Evolutionary conservation across 768 basidiomycete genomes (phyloP).

Genomic region (Boletellus emodensis): DNA sequence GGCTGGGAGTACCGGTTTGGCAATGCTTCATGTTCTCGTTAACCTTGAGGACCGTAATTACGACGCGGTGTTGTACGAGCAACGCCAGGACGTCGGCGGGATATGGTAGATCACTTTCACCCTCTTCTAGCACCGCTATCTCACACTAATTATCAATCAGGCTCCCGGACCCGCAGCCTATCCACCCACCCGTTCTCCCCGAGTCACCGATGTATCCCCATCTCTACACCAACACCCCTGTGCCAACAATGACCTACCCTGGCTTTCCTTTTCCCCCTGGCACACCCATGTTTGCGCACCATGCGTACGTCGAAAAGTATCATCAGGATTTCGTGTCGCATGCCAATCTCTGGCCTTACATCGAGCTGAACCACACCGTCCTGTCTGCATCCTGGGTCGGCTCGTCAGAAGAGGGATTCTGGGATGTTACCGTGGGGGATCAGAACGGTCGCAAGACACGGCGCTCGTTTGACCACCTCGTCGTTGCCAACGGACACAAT

Average conservation of each 20-base stretch:
- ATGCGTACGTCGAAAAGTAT: constrained; percentile 44
- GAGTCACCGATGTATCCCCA: constrained; percentile 53
- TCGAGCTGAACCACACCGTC: constrained; percentile 43
- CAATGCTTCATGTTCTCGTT: constrained; percentile 46
- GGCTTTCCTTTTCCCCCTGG: constrained; percentile 47
- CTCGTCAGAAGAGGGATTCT: constrained; percentile 34
- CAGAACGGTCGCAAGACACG: constrained; percentile 17
- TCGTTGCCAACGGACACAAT: constrained; percentile 55
- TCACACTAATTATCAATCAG: constrained; percentile 10
- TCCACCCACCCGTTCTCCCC: constrained; percentile 45
- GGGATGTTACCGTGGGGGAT: constrained; percentile 40
- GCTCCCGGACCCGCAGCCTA: constrained; percentile 32
- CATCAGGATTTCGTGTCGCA: constrained; percentile 41
- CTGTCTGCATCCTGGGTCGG: constrained; percentile 43
- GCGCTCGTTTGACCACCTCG: constrained; percentile 47
- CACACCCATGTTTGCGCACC: constrained; percentile 49
- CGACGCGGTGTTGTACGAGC: constrained; percentile 52
- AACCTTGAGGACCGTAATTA: constrained; percentile 43
- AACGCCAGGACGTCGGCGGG: constrained; percentile 50
- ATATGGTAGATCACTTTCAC: constrained; percentile 40
- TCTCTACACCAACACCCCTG: constrained; percentile 52
- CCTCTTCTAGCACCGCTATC: no score
- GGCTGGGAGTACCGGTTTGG: constrained; percentile 53
- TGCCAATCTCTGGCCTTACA: constrained; percentile 35
- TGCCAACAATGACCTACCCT: constrained; percentile 58